Conservation (phyloP, 108 stramenopile genomes). For the Nannochloropsis gaditana region DNA sequence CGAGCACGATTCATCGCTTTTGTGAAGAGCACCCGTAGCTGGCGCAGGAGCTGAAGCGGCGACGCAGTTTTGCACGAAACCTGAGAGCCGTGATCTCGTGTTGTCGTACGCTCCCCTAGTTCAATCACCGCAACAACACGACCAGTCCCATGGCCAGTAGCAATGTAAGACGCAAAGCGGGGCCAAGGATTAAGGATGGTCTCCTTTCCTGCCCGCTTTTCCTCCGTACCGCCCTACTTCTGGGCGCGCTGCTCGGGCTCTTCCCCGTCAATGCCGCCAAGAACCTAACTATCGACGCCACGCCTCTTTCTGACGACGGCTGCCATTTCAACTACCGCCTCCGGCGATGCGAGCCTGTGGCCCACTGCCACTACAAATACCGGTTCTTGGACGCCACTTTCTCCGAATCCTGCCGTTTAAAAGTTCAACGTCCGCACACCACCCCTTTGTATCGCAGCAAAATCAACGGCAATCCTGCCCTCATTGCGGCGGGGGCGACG, state of each 20-base stretch:
- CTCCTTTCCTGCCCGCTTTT: background rate
- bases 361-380: constrained; percentile 43
- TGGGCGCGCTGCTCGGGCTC: background rate
- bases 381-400: constrained; percentile 39
- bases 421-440: background rate
- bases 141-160: too few relatives aligned
- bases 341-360: constrained; percentile 36
- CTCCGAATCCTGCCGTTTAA: constrained; percentile 31
- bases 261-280: background rate
- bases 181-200: too few relatives aligned
- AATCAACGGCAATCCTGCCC: constrained; percentile 28
- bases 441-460: constrained; percentile 10
- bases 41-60: too few relatives aligned
- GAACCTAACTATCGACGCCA: background rate
- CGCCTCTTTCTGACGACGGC: background rate
- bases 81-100: too few relatives aligned
- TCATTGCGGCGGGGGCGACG: constrained; percentile 30
- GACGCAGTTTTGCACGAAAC: too few relatives aligned
- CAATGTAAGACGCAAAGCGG: too few relatives aligned
- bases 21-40: too few relatives aligned
- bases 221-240: background rate
- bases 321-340: constrained; percentile 9
- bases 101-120: too few relatives aligned
- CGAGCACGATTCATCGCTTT: too few relatives aligned
- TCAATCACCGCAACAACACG: too few relatives aligned